Evolutionary conservation across 192 early-diverging fungal genomes (phyloP).

Genomic region (Thamnidium elegans): DNA sequence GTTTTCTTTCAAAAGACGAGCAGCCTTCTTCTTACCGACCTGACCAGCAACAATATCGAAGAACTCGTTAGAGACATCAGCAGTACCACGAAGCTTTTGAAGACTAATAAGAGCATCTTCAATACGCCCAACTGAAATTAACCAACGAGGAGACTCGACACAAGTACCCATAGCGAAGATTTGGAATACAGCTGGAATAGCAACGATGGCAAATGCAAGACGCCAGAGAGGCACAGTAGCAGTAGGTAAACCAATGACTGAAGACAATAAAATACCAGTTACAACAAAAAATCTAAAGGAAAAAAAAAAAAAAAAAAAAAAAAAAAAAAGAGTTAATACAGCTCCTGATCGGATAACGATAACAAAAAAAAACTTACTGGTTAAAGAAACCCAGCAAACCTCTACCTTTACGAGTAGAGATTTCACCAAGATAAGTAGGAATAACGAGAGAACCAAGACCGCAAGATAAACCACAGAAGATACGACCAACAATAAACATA

Average conservation of each 20-base stretch:
- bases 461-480: constrained; percentile 70
- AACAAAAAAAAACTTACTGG: constrained; percentile 38
- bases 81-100: constrained; percentile 49
- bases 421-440: constrained; percentile 77
- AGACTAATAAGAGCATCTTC: constrained; percentile 60
- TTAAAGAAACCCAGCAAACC: constrained; percentile 70
- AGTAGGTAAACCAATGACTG: constrained; percentile 60
- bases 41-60: constrained; percentile 56
- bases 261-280: constrained; percentile 71
- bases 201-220: constrained; percentile 59
- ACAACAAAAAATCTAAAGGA: constrained; percentile 67
- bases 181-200: constrained; percentile 58
- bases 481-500: constrained; percentile 70
- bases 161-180: constrained; percentile 60
- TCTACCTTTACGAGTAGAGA: constrained; percentile 64
- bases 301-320: too few species aligned
- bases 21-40: constrained; percentile 9
- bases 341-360: too few species aligned
- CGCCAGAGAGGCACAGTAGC: constrained; percentile 68
- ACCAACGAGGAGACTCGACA: constrained; percentile 76
- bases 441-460: constrained; percentile 59
- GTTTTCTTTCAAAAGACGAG: constrained; percentile 9
- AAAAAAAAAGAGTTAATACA: background rate
- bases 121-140: constrained; percentile 59
- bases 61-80: constrained; percentile 58